Percentiles rank a stretch among this genome's conserved stretches.
phyloP scores from a whole-genome alignment of 306 rosid species.

The Chamaecrista fasciculata region DNA sequence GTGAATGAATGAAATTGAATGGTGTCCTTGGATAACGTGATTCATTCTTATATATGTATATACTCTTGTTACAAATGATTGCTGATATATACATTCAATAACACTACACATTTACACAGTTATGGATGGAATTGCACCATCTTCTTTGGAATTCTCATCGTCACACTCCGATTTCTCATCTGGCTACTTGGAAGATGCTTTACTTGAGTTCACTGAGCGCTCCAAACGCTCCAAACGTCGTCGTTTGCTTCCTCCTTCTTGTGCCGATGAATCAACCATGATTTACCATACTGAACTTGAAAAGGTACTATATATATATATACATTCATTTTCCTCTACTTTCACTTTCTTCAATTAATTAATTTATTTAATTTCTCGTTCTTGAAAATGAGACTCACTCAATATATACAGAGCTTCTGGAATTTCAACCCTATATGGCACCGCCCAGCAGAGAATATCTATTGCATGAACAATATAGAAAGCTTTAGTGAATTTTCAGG shows the following conservation, averaged over 20 bases:
- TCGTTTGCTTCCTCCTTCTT: conserved; percentile 50
- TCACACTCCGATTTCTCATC: conserved; percentile 54
- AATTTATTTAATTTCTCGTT: no score
- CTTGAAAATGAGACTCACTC: conserved; percentile 24
- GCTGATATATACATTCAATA: no score
- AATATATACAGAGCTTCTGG: conserved; percentile 45
- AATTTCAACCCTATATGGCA: conserved; percentile 52
- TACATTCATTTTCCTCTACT: no score
- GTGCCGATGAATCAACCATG: conserved; percentile 28
- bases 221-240: conserved; percentile 74
- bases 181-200: conserved; percentile 91
- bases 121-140: conserved; percentile 52
- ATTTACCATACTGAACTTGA: conserved; percentile 34
- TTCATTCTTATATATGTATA: conserved; percentile 3
- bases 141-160: conserved; percentile 37
- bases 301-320: conserved; percentile 27
- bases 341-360: no score
- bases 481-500: conserved; percentile 44
- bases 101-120: no score
- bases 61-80: conserved; percentile 27
- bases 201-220: conserved; percentile 58
- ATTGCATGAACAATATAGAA: conserved; percentile 54
- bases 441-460: conserved; percentile 46
- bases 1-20: neutral
- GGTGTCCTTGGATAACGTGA: conserved; percentile 20